Conservation (phyloP, 495 filamentous ascomycete species). For the Daldinia concentrica region DNA sequence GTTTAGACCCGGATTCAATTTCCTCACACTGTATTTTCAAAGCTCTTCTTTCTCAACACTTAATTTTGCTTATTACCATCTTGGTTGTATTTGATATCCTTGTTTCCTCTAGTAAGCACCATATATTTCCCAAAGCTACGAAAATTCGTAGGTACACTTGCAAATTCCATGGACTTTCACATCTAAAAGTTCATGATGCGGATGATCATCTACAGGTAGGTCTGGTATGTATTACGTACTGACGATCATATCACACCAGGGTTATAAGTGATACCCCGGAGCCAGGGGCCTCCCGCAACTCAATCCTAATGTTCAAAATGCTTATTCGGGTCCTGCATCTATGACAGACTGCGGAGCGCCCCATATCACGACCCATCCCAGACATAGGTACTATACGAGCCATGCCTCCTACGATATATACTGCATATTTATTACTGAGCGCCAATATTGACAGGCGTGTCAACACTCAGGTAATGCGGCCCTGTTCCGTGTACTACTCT, state of each 20-base stretch:
- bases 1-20: background rate
- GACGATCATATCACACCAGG: conserved; percentile 4
- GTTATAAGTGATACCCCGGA: conserved; percentile 16
- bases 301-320: conserved; percentile 1
- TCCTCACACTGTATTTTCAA: conserved; percentile 19
- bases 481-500: conserved; percentile 15
- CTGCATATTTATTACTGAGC: background rate
- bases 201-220: conserved; percentile 5
- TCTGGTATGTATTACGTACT: conserved; percentile 11
- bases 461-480: conserved; percentile 33
- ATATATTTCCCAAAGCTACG: background rate
- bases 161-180: background rate
- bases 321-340: conserved; percentile 16
- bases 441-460: conserved; percentile 9
- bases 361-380: background rate
- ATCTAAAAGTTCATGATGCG: conserved; percentile 2
- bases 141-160: too few relatives aligned
- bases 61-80: background rate
- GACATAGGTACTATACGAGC: conserved; percentile 3
- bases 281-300: conserved; percentile 26
- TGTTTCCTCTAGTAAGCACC: background rate
- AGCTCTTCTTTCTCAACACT: background rate
- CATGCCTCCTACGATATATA: conserved; percentile 1
- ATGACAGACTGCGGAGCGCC: background rate
- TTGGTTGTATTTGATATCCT: background rate